These are phyloP conservation scores for Malus hybrid DNA, from an alignment of 331 rosid genomes.

Conservation along the genomic window DNA sequence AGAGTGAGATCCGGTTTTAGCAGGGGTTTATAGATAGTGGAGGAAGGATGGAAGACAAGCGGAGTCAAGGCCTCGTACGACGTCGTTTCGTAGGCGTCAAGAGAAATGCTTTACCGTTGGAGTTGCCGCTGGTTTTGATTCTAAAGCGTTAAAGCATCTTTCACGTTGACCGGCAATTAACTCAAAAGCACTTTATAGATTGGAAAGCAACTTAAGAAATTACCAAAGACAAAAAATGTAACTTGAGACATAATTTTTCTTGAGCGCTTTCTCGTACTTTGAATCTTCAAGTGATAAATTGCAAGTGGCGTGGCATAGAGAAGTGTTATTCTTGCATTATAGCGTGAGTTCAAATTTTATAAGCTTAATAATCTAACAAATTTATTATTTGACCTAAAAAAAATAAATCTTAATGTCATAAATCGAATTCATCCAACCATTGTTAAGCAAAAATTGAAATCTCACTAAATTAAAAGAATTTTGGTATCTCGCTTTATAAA, in stretches of 20 bases:
- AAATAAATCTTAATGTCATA: background rate
- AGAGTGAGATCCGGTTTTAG: slow-evolving; percentile 28
- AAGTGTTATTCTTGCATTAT: fast-evolving
- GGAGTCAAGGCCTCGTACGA: background rate
- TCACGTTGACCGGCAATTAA: background rate
- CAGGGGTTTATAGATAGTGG: slow-evolving; percentile 9
- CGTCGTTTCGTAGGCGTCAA: background rate
- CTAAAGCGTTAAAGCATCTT: background rate
- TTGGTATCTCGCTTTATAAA: background rate
- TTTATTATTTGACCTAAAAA: too few relatives aligned
- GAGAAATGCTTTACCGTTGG: background rate
- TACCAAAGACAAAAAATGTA: background rate
- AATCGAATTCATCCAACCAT: background rate
- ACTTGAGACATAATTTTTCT: background rate
- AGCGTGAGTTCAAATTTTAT: fast-evolving
- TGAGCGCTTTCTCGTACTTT: background rate
- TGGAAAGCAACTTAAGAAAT: background rate
- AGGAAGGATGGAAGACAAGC: background rate
- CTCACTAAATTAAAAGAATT: too few relatives aligned
- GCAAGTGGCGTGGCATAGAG: too few relatives aligned
- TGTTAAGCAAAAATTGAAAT: too few relatives aligned
- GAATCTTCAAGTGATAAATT: too few relatives aligned
- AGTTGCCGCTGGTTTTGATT: background rate
- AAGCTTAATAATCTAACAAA: too few relatives aligned
- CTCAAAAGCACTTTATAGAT: background rate